Evolutionary conservation across 2,329 filamentous ascomycete species (phyloP), one percentile per base, ranked within the genome.

Genomic region (Ascomycota sp.): DNA sequence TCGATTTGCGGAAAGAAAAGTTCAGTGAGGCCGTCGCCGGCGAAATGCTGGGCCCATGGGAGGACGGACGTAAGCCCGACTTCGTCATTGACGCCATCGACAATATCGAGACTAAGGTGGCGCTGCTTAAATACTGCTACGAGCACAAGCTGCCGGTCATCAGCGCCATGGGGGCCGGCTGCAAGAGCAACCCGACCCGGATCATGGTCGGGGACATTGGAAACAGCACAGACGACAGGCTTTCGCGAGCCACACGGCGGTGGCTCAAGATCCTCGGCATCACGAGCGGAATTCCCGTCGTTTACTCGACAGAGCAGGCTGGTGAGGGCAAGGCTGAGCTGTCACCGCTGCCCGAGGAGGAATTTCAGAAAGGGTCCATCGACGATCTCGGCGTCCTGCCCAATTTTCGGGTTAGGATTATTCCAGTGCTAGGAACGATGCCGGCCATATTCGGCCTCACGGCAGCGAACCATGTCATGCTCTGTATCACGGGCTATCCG

Each of bases 31-130:
- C 59, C 11, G 71, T 61, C 8, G 83, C 83, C 0, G 64, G 66
- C 6, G 48, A 55, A 8, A 57, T 94, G 36, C 57, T 98, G 25
- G 69, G 57, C 0, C 59, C 69, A 0, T 83, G 81, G 73, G 53
- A 56, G 25, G 59, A 52, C 5, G 70, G 60, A 11, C 67, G 65
- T 45, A 63, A 63, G 42, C 83, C 85, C 1, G 76, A 86, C 42
- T 98, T 75, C 44, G 72, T 98, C n/a, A 70, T 98, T 23, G 89
- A 98, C 52, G 91, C 86, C 15, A 98, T 98, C 40, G 89, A 98
- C 52, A 95, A 98, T 47, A 95, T 98, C 37, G 81, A 93, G 30
- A 92, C 82, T 31, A 98, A 98, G 56, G 86, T 98, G 3, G 77
- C 75, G 12, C 58, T 98, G 32, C 61, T 98, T 25, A 74, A 82